A percentile compares a stretch with the other conserved stretches of the same genome.
phyloP scores from a whole-genome alignment of 2,329 filamentous ascomycete genomes.

The Talaromyces amestolkiae region DNA sequence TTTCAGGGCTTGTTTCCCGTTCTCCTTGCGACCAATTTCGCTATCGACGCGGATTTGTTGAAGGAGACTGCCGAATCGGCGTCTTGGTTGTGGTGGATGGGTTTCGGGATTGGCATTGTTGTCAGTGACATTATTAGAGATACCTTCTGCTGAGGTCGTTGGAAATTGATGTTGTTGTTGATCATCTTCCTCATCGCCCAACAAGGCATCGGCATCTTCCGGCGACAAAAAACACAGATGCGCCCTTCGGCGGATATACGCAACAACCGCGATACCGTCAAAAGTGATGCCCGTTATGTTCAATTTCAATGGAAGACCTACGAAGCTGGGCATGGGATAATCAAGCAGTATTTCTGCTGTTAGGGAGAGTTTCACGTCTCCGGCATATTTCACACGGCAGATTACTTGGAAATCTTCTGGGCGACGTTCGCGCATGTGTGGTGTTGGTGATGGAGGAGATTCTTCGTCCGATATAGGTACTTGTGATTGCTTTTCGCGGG shows the following conservation, averaged over 20 bases:
- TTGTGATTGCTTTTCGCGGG: slow-evolving; percentile 19
- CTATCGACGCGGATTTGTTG: slow-evolving; percentile 96
- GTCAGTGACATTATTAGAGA: neutral
- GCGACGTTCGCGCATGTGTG: slow-evolving; percentile 66
- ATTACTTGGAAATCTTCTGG: slow-evolving; percentile 90
- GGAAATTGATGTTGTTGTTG: slow-evolving; percentile 29
- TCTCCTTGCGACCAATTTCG: slow-evolving; percentile 90
- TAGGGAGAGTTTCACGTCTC: slow-evolving; percentile 80
- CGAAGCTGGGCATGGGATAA: slow-evolving; percentile 98
- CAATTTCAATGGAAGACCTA: slow-evolving; percentile 88
- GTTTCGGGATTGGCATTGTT: neutral
- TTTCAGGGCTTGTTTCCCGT: slow-evolving; percentile 90
- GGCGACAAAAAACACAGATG: slow-evolving; percentile 94
- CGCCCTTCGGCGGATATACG: slow-evolving; percentile 81
- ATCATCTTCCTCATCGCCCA: slow-evolving; percentile 47
- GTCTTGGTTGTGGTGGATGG: slow-evolving; percentile 27
- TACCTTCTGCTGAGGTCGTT: slow-evolving; percentile 15
- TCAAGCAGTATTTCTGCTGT: slow-evolving; percentile 95
- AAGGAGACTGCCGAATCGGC: slow-evolving; percentile 59
- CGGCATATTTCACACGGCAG: slow-evolving; percentile 83
- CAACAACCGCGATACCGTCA: slow-evolving; percentile 88
- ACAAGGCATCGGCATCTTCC: slow-evolving; percentile 78
- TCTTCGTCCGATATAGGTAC: slow-evolving; percentile 21
- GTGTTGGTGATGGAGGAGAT: slow-evolving; percentile 35
- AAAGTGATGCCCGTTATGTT: slow-evolving; percentile 95